Base-by-base conservation (phyloP, 139 green algal genomes). In the Auxenochlorella pyrenoidosa region DNA sequence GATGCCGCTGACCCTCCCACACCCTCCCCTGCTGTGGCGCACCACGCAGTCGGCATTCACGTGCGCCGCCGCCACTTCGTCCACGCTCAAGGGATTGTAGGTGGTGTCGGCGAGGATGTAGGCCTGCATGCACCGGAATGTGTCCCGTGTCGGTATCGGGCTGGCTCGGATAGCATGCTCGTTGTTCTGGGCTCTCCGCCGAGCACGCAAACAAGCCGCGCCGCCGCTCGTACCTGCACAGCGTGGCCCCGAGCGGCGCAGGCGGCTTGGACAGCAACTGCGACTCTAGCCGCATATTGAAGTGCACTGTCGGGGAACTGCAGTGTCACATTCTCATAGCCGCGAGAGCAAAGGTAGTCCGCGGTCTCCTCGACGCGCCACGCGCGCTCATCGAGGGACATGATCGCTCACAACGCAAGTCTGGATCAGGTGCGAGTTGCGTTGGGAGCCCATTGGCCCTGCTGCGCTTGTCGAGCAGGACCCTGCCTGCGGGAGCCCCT, bases 11-110 rank as follows among this genome's bases (percentile, higher is more conserved):
- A 75, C 58, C 22, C n/a, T 6, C 41, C 0, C 5, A 58, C 84
- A 72, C 44, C 68, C 36, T 38, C 15, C 30, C 12, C 68, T 43
- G 68, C 40, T 41, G 13, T 30, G 41, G n/a, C 87, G 73, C 78
- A 98, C 94, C 84, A 98, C 90, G 86, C 95, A 97, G 12, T 96
- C 60, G 13, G 95, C 96, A 21, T 92, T 68, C 22, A 95, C 91
- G 86, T 98, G 96, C 34, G 89, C 80, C 5, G 96, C 95, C 21
- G 96, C 94, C 34, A 98, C 94, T 78, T 97, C 95, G 79, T 98
- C 96, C 32, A 97, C 94, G 47, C 92, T 94, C 36, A 95, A 76
- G 18, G 90, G 91, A 86, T 98, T 97, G 93, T 97, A 98, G 0
- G 94, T 93, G 6, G 94, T 97, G 90, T 98, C 96, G 1, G 94